Percentiles rank a stretch among this genome's conserved stretches.
phyloP scores from a whole-genome alignment of 2,329 filamentous ascomycete genomes.

The Elsinoe necatrix region DNA sequence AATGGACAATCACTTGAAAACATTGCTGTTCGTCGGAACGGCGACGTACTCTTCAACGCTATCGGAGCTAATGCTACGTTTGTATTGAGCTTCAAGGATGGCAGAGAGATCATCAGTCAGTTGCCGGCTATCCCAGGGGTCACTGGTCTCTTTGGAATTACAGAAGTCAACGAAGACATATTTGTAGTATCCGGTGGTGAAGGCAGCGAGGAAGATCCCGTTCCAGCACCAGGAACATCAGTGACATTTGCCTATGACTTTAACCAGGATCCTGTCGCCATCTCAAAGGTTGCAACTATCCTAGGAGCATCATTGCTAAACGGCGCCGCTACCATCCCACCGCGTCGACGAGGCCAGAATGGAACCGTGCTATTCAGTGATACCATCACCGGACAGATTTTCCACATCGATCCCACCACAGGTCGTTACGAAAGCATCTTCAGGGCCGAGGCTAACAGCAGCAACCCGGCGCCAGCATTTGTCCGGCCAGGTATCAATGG shows the following conservation, averaged over 20 bases:
- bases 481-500: conserved; percentile 10
- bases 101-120: not conserved
- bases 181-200: not conserved
- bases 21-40: not conserved
- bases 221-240: not conserved
- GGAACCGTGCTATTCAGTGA: not conserved
- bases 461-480: not conserved
- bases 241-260: conserved; percentile 7
- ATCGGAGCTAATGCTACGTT: not conserved
- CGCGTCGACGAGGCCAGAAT: not conserved
- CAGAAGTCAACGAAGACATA: not conserved
- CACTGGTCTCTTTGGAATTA: not conserved
- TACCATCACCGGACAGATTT: conserved; percentile 9
- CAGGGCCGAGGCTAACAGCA: conserved; percentile 1
- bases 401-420: conserved; percentile 7
- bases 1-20: conserved; percentile 1
- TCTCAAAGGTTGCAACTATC: not conserved
- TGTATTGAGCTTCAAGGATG: not conserved
- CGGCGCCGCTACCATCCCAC: conserved; percentile 2
- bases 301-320: not conserved
- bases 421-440: conserved; percentile 4
- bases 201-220: not conserved
- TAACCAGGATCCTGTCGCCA: not conserved
- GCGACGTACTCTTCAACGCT: conserved; percentile 1
- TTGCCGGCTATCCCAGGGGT: not conserved